phyloP scores from a whole-genome alignment of 1,284 basidiomycete genomes.

The Malassezia cuniculi region DNA sequence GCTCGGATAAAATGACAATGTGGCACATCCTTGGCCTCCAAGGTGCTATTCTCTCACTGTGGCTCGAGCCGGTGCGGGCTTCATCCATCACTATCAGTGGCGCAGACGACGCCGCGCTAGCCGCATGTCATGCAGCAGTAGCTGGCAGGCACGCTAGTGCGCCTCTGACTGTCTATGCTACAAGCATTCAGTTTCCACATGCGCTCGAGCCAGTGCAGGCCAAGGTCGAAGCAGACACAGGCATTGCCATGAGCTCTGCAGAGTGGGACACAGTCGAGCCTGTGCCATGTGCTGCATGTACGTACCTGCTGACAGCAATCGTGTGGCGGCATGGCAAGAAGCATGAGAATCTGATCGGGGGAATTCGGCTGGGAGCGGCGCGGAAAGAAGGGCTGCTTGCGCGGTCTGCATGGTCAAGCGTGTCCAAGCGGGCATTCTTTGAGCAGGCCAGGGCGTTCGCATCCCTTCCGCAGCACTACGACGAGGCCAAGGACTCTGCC shows the following conservation, averaged over 20 bases:
- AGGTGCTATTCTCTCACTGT: constrained; percentile 14
- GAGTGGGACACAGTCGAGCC: constrained; percentile 9
- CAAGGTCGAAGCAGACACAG: neutral
- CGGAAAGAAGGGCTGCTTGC: too few species aligned
- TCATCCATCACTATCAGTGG: constrained; percentile 6
- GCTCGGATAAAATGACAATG: constrained; percentile 19
- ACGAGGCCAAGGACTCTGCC: too few species aligned
- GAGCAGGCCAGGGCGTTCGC: too few species aligned
- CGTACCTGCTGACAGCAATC: constrained; percentile 6
- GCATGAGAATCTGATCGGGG: constrained; percentile 7
- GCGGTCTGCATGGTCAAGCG: too few species aligned
- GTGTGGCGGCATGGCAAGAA: constrained; percentile 3
- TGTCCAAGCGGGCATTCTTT: too few species aligned
- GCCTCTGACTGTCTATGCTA: too few species aligned
- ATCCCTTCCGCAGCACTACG: too few species aligned
- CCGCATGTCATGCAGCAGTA: neutral
- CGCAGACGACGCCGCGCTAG: neutral
- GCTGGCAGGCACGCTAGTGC: too few species aligned
- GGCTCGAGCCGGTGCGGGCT: constrained; percentile 12
- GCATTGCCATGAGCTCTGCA: neutral
- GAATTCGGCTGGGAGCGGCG: constrained; percentile 7
- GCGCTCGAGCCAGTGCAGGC: constrained; percentile 1
- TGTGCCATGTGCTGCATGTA: constrained; percentile 15
- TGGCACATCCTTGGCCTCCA: constrained; percentile 20
- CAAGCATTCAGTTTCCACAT: constrained; percentile 6